Evolutionary conservation across 331 rosid species (phyloP), one percentile per base, ranked within the genome.

Genomic region (Erythrophleum ivorense): DNA sequence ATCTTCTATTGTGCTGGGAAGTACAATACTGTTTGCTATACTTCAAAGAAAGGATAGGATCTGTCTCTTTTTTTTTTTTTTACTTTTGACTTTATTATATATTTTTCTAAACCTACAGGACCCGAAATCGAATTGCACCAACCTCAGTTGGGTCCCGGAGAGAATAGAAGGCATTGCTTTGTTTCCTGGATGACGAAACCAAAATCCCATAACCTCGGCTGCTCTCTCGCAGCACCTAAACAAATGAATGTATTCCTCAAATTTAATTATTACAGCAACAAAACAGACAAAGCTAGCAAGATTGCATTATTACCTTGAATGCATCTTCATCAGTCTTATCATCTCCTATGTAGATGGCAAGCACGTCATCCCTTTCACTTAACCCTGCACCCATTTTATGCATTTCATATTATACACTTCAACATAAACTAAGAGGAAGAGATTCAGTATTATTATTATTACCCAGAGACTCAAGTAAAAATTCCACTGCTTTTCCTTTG

Each of bases 401-500:
- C 7, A 16, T 10, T 46, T 46, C 52, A 46, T 10, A 24, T 24
- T 24, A 24, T 24, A 24, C 29, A 24, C 29, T 24, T 38, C 41
- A 38, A 38, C 41, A 24, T 38, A 1, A 38, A 38, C 5, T 38
- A 38, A 38, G 4, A 38, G 41, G 2, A 10, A 46, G 52, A 46
- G 12, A 46, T 46, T 46, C 3, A 46, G 0, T 46, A 46, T 38
- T 24, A 24, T 24, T 24, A 24, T 0, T 19, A 21, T 31, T 34
- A 91, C 98, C 97, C 14, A 95, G 91, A 77, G 94, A 95, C 72
- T 90, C 93, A 43, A 92, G 92, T 88, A 95, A 80, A 85, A 95
- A 95, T 53, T 92, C 98, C 64, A 93, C 98, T 9, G 98, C 98
- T 84, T 93, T 95, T 87, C 98, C 98, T 87, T 95, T 93, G 88